A percentile compares a stretch with the other conserved stretches of the same genome.
These are phyloP conservation scores for Raphanus raphanistrum DNA, from an alignment of 345 rosid genomes.

Conservation along the genomic window DNA sequence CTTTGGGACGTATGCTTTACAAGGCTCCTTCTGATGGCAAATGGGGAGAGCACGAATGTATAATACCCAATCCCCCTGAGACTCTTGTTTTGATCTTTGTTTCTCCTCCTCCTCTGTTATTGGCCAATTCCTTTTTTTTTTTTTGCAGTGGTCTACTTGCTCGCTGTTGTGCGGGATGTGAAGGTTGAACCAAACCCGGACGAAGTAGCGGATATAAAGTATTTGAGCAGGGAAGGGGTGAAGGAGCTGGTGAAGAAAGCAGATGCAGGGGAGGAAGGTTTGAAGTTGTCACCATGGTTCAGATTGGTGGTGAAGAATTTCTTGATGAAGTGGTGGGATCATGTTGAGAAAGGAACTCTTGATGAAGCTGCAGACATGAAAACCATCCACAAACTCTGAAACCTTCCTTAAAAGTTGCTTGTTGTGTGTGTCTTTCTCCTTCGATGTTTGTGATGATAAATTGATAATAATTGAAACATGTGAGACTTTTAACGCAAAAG, in stretches of 20 bases:
- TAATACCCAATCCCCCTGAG: not conserved
- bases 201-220: constrained; percentile 78
- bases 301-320: not conserved
- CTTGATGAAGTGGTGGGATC: constrained; percentile 97
- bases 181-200: constrained; percentile 75
- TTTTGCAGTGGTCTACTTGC: constrained; percentile 86
- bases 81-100: not conserved
- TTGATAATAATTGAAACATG: constrained; percentile 9
- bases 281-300: constrained; percentile 95
- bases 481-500: not conserved
- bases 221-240: constrained; percentile 72
- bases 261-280: constrained; percentile 84
- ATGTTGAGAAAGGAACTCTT: constrained; percentile 73
- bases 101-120: not conserved
- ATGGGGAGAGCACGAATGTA: constrained; percentile 99
- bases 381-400: constrained; percentile 68
- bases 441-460: not conserved
- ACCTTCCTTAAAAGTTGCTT: not conserved
- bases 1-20: constrained; percentile 80
- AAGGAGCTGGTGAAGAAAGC: constrained; percentile 87
- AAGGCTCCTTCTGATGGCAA: constrained; percentile 99
- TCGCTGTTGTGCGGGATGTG: constrained; percentile 81
- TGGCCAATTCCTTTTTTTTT: not conserved
- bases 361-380: constrained; percentile 71
- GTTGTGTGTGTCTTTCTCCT: not conserved